These are phyloP conservation scores for Quercus mongolica DNA, from an alignment of 306 rosid genomes.

Conservation along the genomic window DNA sequence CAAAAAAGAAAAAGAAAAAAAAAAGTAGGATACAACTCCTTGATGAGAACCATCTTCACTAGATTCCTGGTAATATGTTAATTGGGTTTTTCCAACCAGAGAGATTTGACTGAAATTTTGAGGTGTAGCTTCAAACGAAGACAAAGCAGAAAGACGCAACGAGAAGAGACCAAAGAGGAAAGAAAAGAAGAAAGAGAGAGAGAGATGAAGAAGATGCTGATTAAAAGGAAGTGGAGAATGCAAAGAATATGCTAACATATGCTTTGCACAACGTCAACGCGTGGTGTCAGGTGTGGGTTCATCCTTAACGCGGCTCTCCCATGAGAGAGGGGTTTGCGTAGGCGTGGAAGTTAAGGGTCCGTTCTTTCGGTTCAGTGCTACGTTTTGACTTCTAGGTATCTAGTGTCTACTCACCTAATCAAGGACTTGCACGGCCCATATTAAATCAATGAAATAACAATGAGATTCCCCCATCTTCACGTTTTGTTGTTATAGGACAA, in stretches of 20 bases:
- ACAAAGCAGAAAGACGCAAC: not conserved
- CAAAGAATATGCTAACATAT: not conserved
- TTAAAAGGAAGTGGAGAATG: not conserved
- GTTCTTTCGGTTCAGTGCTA: too few relatives aligned
- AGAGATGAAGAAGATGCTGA: not conserved
- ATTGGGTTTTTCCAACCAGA: not conserved
- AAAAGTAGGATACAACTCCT: conserved; percentile 42
- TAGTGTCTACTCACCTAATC: too few relatives aligned
- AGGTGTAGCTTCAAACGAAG: not conserved
- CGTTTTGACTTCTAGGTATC: too few relatives aligned
- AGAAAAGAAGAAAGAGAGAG: not conserved
- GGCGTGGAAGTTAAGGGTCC: too few relatives aligned
- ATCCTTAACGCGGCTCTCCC: too few relatives aligned
- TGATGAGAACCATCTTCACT: conserved; percentile 33
- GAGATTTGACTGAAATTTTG: not conserved
- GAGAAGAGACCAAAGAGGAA: not conserved
- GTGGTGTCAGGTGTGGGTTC: too few relatives aligned
- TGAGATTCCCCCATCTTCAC: too few relatives aligned
- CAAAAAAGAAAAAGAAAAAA: not conserved
- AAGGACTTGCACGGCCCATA: too few relatives aligned
- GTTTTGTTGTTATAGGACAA: too few relatives aligned
- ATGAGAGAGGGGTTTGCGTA: too few relatives aligned
- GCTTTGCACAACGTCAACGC: not conserved
- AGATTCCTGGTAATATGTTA: not conserved
- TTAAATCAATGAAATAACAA: too few relatives aligned